phyloP scores from a whole-genome alignment of 2,329 filamentous ascomycete species.

The Clarireedia paspali region DNA sequence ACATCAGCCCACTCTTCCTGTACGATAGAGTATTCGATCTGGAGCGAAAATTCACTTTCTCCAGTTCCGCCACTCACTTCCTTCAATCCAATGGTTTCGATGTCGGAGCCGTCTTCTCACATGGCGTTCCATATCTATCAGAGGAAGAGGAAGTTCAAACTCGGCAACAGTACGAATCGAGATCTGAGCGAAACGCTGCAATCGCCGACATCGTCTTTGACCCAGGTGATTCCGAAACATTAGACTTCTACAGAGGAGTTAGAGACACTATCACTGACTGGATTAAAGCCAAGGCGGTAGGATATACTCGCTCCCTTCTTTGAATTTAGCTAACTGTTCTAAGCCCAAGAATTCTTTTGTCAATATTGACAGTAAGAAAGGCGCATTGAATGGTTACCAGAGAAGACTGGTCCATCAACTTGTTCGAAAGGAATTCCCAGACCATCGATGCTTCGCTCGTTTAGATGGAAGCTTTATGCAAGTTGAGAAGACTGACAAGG shows the following conservation, averaged over 20 bases:
- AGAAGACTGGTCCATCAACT: slow-evolving; percentile 59
- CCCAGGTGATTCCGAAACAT: slow-evolving; percentile 15
- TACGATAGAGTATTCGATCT: slow-evolving; percentile 39
- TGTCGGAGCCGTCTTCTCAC: slow-evolving; percentile 45
- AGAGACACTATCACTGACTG: slow-evolving; percentile 22
- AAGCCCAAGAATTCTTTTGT: slow-evolving; percentile 31
- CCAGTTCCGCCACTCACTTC: slow-evolving; percentile 47
- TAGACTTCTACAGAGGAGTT: slow-evolving; percentile 21
- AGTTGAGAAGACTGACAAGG: slow-evolving; percentile 21
- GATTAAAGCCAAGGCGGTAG: slow-evolving; percentile 19
- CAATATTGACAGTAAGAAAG: slow-evolving; percentile 36
- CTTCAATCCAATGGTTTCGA: slow-evolving; percentile 50
- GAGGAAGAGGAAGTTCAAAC: slow-evolving; percentile 46
- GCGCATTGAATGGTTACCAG: slow-evolving; percentile 48
- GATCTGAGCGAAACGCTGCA: slow-evolving; percentile 19
- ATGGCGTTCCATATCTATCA: slow-evolving; percentile 56
- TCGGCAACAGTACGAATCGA: slow-evolving; percentile 29
- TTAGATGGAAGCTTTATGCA: slow-evolving; percentile 27
- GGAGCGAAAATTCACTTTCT: slow-evolving; percentile 47
- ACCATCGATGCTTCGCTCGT: slow-evolving; percentile 18
- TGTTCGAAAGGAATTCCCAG: slow-evolving; percentile 52
- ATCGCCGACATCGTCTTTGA: slow-evolving; percentile 23
- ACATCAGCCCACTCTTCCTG: slow-evolving; percentile 46
- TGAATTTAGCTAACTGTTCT: not conserved
- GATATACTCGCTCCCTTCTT: not conserved